phyloP scores from a whole-genome alignment of 192 early-diverging fungal species.

The Allomyces javanicus region DNA sequence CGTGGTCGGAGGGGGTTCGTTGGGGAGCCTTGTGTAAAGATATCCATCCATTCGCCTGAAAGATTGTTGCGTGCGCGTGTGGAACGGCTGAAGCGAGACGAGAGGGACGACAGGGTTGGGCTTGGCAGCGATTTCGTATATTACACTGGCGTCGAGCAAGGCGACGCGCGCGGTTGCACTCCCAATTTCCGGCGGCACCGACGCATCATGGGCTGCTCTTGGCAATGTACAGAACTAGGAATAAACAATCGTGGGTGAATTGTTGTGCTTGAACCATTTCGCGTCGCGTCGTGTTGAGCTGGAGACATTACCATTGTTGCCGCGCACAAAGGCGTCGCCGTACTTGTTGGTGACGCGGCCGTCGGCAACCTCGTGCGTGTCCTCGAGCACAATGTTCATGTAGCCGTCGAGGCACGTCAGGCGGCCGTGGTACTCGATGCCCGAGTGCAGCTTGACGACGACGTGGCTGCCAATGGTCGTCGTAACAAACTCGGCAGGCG shows the following conservation, averaged over 20 bases:
- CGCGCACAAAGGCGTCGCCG: conserved; percentile 90
- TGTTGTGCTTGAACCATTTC: neutral
- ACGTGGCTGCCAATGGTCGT: conserved; percentile 66
- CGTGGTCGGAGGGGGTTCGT: no score
- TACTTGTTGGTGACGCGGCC: conserved; percentile 83
- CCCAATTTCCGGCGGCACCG: no score
- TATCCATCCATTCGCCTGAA: no score
- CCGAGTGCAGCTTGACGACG: conserved; percentile 84
- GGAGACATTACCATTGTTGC: conserved; percentile 63
- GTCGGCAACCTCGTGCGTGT: conserved; percentile 88
- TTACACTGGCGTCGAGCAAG: no score
- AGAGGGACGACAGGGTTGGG: no score
- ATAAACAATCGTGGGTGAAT: neutral
- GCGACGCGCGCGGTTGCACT: no score
- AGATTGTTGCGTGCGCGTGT: no score
- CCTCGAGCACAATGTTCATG: conserved; percentile 94
- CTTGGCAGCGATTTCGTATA: no score
- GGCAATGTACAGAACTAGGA: neutral
- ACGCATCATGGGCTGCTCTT: no score
- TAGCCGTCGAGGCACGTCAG: conserved; percentile 87
- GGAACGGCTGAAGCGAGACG: no score
- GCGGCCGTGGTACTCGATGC: conserved; percentile 80
- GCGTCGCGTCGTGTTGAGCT: neutral
- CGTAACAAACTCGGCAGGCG: conserved; percentile 77
- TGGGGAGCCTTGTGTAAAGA: no score